Evolutionary conservation across 1,284 basidiomycete genomes (phyloP), one percentile per base, ranked within the genome.

Genomic region (Cerrena zonata): DNA sequence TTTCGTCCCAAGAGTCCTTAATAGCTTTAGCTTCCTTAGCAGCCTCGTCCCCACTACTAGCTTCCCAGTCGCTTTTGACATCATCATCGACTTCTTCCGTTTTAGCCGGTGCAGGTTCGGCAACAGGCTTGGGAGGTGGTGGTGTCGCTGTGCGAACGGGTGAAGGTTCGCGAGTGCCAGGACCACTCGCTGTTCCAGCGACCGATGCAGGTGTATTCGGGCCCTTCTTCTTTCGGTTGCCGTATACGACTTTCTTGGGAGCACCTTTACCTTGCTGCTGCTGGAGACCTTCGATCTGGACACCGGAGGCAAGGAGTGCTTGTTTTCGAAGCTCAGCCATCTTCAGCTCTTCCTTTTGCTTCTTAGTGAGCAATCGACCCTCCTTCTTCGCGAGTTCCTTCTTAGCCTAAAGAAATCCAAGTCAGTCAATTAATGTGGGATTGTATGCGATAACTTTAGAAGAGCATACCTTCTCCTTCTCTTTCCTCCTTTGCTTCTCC

Each of bases 271-370:
- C 70, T 30, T 72, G 61, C 56, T 79, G 75, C 51, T 87, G 69
- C 48, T 78, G 84, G 38, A 98, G 74, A 53, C 91, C 96, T 58
- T 94, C 94, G 55, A 99, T 87, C 60, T 89, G 86, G 51, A 92
- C 89, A 45, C 94, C 94, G 25, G 91, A 90, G 21, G 86, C 84
- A 47, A 99, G 77, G 52, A 99, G 79, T 2, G 95, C 95, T 68
- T 95, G 84, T 69, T 88, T 90, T 51, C 94, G 84, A 34, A 91
- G 82, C 68, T 98, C 94, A 5, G 94, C 94, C 53, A 87, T 89
- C 15, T 89, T 89, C 60, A 82, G 87, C 67, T 98, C 94, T 62
- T 92, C 90, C 71, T 94, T 97, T 68, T 99, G 94, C 71, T 96
- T 97, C 65, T 94, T 91, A 4, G 94, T 96, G 43, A 97, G 77